phyloP scores from a whole-genome alignment of 2,329 filamentous ascomycete species.

The Claviceps sp. region DNA sequence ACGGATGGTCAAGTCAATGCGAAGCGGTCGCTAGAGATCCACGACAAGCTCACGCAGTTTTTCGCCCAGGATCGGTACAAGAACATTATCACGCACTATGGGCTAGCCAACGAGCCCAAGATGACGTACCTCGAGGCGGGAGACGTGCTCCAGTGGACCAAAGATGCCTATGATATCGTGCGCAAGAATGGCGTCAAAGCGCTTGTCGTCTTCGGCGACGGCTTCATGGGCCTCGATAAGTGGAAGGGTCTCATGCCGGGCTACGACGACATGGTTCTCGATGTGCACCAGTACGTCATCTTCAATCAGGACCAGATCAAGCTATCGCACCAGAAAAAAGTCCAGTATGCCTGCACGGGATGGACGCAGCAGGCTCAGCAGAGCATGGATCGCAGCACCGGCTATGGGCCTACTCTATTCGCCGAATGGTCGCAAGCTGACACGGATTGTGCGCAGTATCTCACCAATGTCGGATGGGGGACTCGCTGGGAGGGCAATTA shows the following conservation, averaged over 20 bases:
- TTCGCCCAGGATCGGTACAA: conserved; percentile 88
- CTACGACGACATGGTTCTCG: conserved; percentile 65
- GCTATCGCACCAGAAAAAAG: conserved; percentile 68
- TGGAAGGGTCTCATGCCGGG: conserved; percentile 76
- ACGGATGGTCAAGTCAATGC: conserved; percentile 66
- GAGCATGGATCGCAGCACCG: conserved; percentile 59
- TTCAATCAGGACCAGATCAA: conserved; percentile 85
- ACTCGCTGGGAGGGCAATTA: conserved; percentile 87
- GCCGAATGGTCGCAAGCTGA: conserved; percentile 98
- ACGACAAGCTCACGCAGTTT: conserved; percentile 77
- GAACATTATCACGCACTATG: conserved; percentile 86
- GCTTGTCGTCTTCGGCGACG: conserved; percentile 77
- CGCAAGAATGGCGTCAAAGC: conserved; percentile 63
- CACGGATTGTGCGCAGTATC: conserved; percentile 75
- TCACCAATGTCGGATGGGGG: conserved; percentile 83
- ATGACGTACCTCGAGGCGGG: conserved; percentile 60
- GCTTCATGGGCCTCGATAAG: conserved; percentile 80
- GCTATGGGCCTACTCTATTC: conserved; percentile 87
- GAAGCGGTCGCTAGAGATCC: conserved; percentile 72
- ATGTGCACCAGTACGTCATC: conserved; percentile 97
- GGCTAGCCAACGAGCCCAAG: conserved; percentile 83
- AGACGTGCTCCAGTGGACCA: conserved; percentile 69
- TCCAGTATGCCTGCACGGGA: conserved; percentile 73
- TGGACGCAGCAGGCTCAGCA: conserved; percentile 70
- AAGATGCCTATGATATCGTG: conserved; percentile 56